phyloP scores from a whole-genome alignment of 1,139 yeast genomes.

The Yamadazyma dendronema region DNA sequence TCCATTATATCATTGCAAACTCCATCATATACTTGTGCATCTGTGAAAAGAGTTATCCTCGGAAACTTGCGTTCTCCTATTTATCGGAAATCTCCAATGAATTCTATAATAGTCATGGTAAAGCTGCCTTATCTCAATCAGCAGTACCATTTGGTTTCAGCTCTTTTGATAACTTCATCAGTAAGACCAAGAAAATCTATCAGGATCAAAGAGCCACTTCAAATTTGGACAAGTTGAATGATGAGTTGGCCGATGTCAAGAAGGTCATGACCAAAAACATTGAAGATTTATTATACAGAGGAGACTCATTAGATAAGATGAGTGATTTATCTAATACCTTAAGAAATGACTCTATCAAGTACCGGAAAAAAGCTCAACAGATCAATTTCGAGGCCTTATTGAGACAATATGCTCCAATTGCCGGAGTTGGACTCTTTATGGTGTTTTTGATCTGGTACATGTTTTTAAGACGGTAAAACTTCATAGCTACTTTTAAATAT shows the following conservation, averaged over 20 bases:
- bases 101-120: slow-evolving; percentile 76
- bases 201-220: slow-evolving; percentile 90
- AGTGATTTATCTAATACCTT: slow-evolving; percentile 81
- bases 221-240: slow-evolving; percentile 80
- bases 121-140: slow-evolving; percentile 58
- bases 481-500: background rate
- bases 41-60: slow-evolving; percentile 75
- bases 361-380: slow-evolving; percentile 84
- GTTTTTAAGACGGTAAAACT: slow-evolving; percentile 38
- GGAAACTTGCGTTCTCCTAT: slow-evolving; percentile 86
- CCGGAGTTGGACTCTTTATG: slow-evolving; percentile 66
- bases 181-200: slow-evolving; percentile 83
- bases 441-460: slow-evolving; percentile 84
- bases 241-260: slow-evolving; percentile 89
- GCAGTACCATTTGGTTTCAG: slow-evolving; percentile 90
- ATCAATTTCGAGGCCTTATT: slow-evolving; percentile 87
- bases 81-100: slow-evolving; percentile 79
- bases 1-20: slow-evolving; percentile 69
- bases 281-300: slow-evolving; percentile 90
- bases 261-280: slow-evolving; percentile 95
- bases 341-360: slow-evolving; percentile 81
- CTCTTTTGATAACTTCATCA: slow-evolving; percentile 78
- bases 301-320: slow-evolving; percentile 91
- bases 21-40: slow-evolving; percentile 75
- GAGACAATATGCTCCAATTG: slow-evolving; percentile 86